Percentiles rank a stretch among this genome's conserved stretches.
Evolutionary conservation across 306 rosid genomes (phyloP).

Genomic region (Fragaria nilgerrensis): DNA sequence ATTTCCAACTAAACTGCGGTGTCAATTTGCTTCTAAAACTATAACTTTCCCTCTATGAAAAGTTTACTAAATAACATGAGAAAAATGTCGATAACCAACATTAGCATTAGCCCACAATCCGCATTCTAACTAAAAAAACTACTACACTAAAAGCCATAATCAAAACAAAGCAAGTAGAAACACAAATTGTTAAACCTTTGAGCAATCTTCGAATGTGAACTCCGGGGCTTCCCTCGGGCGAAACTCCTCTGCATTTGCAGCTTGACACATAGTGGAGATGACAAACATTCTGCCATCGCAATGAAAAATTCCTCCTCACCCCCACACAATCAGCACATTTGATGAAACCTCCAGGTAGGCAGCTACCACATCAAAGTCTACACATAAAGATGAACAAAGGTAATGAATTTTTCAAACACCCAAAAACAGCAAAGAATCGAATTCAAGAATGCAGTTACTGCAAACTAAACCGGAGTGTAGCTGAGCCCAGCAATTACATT

Average conservation of each 20-base stretch:
- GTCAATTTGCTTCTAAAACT: neutral
- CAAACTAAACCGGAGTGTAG: neutral
- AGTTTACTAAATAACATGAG: too few relatives aligned
- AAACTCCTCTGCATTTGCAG: constrained; percentile 39
- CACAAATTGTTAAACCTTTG: constrained; percentile 41
- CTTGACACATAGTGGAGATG: constrained; percentile 51
- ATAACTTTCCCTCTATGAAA: neutral
- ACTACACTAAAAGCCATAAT: neutral
- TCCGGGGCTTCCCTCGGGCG: constrained; percentile 22
- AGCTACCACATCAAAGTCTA: constrained; percentile 20
- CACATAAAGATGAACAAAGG: neutral
- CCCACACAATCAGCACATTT: constrained; percentile 49
- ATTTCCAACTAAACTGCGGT: neutral
- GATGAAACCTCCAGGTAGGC: neutral
- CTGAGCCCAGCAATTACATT: neutral
- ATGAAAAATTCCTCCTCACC: neutral
- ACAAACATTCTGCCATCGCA: constrained; percentile 67
- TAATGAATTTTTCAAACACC: neutral
- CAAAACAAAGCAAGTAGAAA: constrained; percentile 1
- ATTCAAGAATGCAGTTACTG: neutral
- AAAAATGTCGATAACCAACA: neutral
- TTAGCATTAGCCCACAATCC: neutral
- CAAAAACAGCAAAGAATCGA: neutral
- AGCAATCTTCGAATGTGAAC: constrained; percentile 24
- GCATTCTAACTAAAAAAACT: neutral